Conservation (phyloP, 176 grass and related monocot species). For the Cymbopogon citratus region DNA sequence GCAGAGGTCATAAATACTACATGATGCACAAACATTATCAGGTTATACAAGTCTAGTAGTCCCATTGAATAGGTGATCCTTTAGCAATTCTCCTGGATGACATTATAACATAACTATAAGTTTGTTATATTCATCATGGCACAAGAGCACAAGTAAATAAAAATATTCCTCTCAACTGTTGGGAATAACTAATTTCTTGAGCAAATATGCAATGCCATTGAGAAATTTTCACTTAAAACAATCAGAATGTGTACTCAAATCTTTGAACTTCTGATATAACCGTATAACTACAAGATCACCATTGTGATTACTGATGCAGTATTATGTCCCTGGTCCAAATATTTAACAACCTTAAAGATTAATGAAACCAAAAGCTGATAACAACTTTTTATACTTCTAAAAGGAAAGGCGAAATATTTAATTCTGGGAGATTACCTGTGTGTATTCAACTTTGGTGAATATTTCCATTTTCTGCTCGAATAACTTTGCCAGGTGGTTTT, state of each 20-base stretch:
- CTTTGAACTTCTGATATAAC: neutral
- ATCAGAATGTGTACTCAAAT: neutral
- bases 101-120: neutral
- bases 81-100: neutral
- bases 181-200: neutral
- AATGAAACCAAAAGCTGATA: slow-evolving; percentile 17
- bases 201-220: neutral
- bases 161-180: neutral
- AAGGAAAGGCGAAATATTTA: slow-evolving; percentile 1
- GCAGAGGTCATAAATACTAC: neutral
- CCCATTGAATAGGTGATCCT: neutral
- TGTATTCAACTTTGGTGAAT: slow-evolving; percentile 99
- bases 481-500: slow-evolving; percentile 95
- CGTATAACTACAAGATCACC: neutral
- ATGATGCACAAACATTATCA: neutral
- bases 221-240: neutral
- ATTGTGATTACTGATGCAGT: neutral
- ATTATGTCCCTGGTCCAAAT: neutral
- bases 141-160: neutral
- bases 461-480: slow-evolving; percentile 99
- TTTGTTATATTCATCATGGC: neutral
- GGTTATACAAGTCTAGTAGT: neutral
- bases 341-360: slow-evolving; percentile 6
- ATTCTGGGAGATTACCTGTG: slow-evolving; percentile 55
- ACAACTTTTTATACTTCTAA: slow-evolving; percentile 12